These are phyloP conservation scores for Pseudomonodictys pantanalensis DNA, from an alignment of 495 filamentous ascomycete genomes.

Conservation along the genomic window DNA sequence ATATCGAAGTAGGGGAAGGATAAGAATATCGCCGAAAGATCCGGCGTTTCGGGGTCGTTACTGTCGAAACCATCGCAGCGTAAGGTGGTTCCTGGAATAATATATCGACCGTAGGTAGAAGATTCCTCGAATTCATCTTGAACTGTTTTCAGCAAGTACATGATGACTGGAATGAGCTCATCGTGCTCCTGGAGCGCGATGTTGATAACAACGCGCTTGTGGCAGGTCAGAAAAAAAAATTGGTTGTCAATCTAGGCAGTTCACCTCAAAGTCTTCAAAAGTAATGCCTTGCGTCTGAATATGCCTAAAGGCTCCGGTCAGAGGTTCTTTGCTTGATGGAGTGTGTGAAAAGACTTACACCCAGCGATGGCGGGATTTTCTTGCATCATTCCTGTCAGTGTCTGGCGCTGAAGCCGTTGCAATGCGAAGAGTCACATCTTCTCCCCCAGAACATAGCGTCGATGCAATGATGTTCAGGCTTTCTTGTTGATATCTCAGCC, in stretches of 20 bases:
- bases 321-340: not conserved
- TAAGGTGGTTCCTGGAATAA: not conserved
- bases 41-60: not conserved
- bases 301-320: not conserved
- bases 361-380: not conserved
- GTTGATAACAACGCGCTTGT: not conserved
- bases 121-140: not conserved
- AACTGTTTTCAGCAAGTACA: not conserved
- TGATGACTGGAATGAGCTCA: not conserved
- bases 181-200: not conserved
- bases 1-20: constrained; percentile 1
- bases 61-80: not conserved
- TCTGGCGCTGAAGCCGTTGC: not conserved
- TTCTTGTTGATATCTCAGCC: not conserved
- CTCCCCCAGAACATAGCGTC: not conserved
- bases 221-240: not conserved
- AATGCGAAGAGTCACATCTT: not conserved
- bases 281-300: not conserved
- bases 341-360: not conserved
- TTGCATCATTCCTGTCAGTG: not conserved
- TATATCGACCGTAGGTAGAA: not conserved
- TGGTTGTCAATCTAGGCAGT: not conserved
- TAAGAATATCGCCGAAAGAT: not conserved
- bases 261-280: constrained; percentile 6
- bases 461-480: not conserved